phyloP scores from a whole-genome alignment of 805 yeast genomes.

The Lipomyces kockii region DNA sequence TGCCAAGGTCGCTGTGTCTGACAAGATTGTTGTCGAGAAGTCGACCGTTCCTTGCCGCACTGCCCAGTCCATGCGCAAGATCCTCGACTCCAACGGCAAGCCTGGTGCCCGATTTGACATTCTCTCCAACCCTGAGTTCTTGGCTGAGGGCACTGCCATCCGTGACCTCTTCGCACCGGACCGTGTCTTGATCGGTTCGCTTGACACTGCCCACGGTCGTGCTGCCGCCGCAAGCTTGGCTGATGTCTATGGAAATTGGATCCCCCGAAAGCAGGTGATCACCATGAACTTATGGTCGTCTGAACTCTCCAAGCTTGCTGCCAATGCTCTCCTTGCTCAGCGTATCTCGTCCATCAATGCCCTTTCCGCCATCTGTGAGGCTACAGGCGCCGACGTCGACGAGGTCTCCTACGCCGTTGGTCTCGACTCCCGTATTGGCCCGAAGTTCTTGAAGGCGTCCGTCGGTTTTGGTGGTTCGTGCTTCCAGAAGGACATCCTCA shows the following conservation, averaged over 20 bases:
- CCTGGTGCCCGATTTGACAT: constrained; percentile 43
- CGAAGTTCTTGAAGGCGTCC: constrained; percentile 43
- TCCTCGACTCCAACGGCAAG: constrained; percentile 42
- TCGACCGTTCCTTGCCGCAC: constrained; percentile 45
- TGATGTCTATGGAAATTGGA: constrained; percentile 43
- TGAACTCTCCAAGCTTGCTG: constrained; percentile 44
- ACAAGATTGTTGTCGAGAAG: constrained; percentile 44
- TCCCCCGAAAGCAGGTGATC: constrained; percentile 40
- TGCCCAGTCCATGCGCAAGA: constrained; percentile 42
- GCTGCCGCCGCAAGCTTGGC: constrained; percentile 43
- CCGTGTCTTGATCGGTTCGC: constrained; percentile 43
- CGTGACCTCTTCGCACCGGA: constrained; percentile 41
- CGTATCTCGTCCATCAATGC: constrained; percentile 45
- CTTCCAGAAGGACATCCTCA: constrained; percentile 44
- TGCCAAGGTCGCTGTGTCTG: constrained; percentile 41
- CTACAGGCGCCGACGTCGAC: constrained; percentile 44
- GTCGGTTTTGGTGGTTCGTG: constrained; percentile 45
- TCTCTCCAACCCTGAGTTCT: constrained; percentile 43
- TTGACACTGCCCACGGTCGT: constrained; percentile 39
- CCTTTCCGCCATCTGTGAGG: constrained; percentile 44
- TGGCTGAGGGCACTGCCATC: constrained; percentile 44
- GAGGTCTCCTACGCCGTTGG: constrained; percentile 44
- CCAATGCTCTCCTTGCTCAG: constrained; percentile 44
- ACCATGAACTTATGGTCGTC: constrained; percentile 44
- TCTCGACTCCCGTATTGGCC: constrained; percentile 42